These are phyloP conservation scores for Agrocybe praecox DNA, from an alignment of 768 basidiomycete genomes.

Conservation along the genomic window DNA sequence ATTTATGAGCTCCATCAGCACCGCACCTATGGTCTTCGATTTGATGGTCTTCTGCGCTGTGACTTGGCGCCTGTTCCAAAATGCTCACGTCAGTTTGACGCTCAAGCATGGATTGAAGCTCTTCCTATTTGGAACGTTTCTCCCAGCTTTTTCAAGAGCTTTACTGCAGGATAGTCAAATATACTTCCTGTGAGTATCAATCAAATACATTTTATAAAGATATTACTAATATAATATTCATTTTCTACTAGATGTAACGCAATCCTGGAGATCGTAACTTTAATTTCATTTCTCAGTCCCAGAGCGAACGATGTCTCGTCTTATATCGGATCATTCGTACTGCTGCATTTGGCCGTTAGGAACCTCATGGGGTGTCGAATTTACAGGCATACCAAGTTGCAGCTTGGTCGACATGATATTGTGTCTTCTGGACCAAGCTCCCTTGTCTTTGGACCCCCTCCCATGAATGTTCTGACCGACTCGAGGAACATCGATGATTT, in stretches of 20 bases:
- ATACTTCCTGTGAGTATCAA: slow-evolving; percentile 31
- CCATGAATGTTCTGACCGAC: too few species aligned
- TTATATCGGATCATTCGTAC: neutral
- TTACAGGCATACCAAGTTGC: neutral
- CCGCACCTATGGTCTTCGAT: slow-evolving; percentile 25
- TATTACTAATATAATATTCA: too few species aligned
- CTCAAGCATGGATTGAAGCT: slow-evolving; percentile 10
- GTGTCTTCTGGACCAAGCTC: too few species aligned
- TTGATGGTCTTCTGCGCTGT: slow-evolving; percentile 31
- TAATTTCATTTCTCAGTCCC: neutral
- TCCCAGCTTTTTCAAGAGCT: slow-evolving; percentile 27
- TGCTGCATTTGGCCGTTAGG: slow-evolving; percentile 2
- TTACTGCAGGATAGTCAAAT: slow-evolving; percentile 31
- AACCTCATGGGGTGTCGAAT: slow-evolving; percentile 7
- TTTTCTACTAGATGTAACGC: slow-evolving; percentile 7
- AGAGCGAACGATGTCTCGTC: neutral
- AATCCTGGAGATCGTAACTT: neutral
- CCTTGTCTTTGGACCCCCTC: too few species aligned
- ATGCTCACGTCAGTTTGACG: slow-evolving; percentile 1
- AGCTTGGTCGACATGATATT: too few species aligned
- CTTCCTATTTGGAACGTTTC: slow-evolving; percentile 21
- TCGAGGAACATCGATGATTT: too few species aligned
- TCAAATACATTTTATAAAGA: too few species aligned
- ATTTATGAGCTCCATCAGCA: slow-evolving; percentile 10
- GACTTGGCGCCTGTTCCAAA: slow-evolving; percentile 26